A percentile compares a stretch with the other conserved stretches of the same genome.
Conservation (phyloP, 495 filamentous ascomycete genomes). For the Parachaetomium inaequale region DNA sequence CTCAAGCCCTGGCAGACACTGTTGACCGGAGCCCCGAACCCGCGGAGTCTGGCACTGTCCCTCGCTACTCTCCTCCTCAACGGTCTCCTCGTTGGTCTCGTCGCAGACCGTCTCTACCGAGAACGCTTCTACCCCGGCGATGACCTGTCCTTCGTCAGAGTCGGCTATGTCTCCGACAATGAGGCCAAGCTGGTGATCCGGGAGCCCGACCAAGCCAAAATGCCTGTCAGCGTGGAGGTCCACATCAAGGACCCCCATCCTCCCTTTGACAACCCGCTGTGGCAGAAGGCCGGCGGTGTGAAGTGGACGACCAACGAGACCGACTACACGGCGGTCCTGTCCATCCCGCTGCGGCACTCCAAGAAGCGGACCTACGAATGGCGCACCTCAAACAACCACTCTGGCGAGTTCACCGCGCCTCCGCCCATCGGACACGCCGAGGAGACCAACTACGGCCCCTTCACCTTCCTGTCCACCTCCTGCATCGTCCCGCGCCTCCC, state of each 20-base stretch:
- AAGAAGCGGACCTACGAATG: constrained; percentile 71
- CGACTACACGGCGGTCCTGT: constrained; percentile 72
- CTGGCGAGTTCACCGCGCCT: constrained; percentile 70
- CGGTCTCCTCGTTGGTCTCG: constrained; percentile 57
- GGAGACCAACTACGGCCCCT: constrained; percentile 55
- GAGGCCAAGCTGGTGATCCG: constrained; percentile 79
- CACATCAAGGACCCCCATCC: constrained; percentile 46
- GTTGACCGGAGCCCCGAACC: constrained; percentile 71
- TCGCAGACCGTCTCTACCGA: constrained; percentile 70
- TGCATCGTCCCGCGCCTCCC: constrained; percentile 90
- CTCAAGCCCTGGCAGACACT: constrained; percentile 55
- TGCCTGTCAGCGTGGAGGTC: constrained; percentile 68
- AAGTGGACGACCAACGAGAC: constrained; percentile 65
- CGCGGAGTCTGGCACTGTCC: constrained; percentile 55
- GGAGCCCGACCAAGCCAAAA: constrained; percentile 69
- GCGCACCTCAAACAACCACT: constrained; percentile 74
- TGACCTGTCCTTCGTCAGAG: constrained; percentile 76
- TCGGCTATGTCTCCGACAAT: constrained; percentile 80
- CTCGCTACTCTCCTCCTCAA: constrained; percentile 69
- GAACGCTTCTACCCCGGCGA: constrained; percentile 63
- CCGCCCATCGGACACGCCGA: constrained; percentile 54
- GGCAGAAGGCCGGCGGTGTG: constrained; percentile 64
- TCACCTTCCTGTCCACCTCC: constrained; percentile 86
- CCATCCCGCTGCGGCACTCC: constrained; percentile 48
- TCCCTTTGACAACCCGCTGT: constrained; percentile 49